Conservation (phyloP, 495 filamentous ascomycete species). For the Tetracladium setigerum region DNA sequence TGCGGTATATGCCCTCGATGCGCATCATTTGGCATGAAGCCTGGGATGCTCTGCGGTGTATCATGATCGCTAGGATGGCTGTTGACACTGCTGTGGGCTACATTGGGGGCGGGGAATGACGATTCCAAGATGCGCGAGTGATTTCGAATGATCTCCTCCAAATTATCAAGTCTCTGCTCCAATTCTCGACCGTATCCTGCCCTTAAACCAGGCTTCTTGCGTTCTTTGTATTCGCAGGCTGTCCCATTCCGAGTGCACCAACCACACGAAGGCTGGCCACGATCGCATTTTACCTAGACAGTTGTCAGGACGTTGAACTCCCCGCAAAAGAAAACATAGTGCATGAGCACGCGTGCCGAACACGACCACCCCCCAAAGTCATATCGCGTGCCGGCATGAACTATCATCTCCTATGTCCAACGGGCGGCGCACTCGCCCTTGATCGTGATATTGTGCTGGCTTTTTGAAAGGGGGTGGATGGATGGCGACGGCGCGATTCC, state of each 20-base stretch:
- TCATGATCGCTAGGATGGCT: slow-evolving; percentile 40
- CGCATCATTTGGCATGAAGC: slow-evolving; percentile 29
- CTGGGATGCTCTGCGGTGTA: slow-evolving; percentile 22
- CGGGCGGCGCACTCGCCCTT: neutral
- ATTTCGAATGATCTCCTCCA: slow-evolving; percentile 40
- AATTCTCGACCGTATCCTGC: slow-evolving; percentile 86
- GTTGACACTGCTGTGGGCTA: slow-evolving; percentile 39
- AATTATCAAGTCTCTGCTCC: slow-evolving; percentile 65
- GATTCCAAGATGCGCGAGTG: slow-evolving; percentile 39
- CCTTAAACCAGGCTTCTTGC: slow-evolving; percentile 66
- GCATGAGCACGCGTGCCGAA: neutral
- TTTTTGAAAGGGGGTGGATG: neutral
- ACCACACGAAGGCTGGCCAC: slow-evolving; percentile 75
- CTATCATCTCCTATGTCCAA: too few relatives aligned
- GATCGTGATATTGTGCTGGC: neutral
- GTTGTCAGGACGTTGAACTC: neutral
- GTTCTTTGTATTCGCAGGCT: slow-evolving; percentile 73
- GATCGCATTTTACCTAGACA: slow-evolving; percentile 66
- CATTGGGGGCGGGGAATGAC: slow-evolving; percentile 28
- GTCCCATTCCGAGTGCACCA: slow-evolving; percentile 80
- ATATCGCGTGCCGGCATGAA: too few relatives aligned
- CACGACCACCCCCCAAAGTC: too few relatives aligned
- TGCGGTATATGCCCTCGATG: slow-evolving; percentile 39
- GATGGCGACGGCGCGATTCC: neutral
- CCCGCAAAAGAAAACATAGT: neutral